Percentiles rank a stretch among this genome's conserved stretches.
phyloP scores from a whole-genome alignment of 768 basidiomycete genomes.

The Clitopilus hobsonii region DNA sequence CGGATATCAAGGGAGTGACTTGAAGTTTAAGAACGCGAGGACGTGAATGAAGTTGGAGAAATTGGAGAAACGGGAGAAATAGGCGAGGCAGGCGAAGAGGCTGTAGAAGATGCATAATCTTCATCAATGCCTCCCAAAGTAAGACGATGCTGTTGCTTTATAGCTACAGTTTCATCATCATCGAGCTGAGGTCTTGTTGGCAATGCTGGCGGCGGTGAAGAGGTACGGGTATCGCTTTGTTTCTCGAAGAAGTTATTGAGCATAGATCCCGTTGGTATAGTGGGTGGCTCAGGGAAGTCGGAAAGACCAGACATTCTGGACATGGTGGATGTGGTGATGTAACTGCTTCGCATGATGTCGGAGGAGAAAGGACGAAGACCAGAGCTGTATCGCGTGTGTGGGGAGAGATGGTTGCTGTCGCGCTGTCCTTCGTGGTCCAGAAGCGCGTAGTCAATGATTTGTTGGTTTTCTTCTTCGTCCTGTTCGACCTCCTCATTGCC shows the following conservation, averaged over 20 bases:
- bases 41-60: neutral
- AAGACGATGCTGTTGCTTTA: conserved; percentile 11
- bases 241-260: conserved; percentile 42
- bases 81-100: neutral
- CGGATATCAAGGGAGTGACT: neutral
- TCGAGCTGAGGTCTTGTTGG: neutral
- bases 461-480: conserved; percentile 1
- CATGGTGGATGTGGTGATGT: conserved; percentile 52
- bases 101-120: neutral
- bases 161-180: neutral
- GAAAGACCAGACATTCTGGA: conserved; percentile 71
- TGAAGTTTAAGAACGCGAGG: neutral
- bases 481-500: conserved; percentile 3
- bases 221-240: conserved; percentile 10
- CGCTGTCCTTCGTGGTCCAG: neutral
- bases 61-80: neutral
- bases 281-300: conserved; percentile 67
- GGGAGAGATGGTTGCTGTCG: neutral
- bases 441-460: neutral
- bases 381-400: conserved; percentile 9
- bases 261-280: conserved; percentile 25
- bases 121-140: conserved; percentile 24
- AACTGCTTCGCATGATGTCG: conserved; percentile 44
- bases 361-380: conserved; percentile 28
- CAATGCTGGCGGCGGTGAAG: conserved; percentile 4